Evolutionary conservation across 2,329 filamentous ascomycete species (phyloP), one percentile per base, ranked within the genome.

Genomic region (Talaromyces atroroseus): DNA sequence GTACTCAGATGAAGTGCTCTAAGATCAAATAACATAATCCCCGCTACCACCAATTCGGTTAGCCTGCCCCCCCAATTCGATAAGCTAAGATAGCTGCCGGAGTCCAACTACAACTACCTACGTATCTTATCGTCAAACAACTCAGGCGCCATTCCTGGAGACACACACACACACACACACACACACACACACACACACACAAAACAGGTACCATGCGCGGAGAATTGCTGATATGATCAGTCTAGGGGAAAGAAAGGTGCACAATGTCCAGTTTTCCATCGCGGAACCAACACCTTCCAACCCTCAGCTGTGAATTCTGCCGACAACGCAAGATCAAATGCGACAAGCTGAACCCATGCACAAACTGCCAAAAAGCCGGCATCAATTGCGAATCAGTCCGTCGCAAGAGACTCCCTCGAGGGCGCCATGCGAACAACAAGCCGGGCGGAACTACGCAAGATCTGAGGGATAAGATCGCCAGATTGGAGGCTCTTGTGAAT

Each of bases 261-360:
- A 21, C 38, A 42, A 42, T 21, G 38, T 18, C 10, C 32, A 29
- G 20, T 6, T 18, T 64, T n/a, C 46, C 2, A 12, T 52, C 16
- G 6, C 46, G 11, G 11, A 24, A 36, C 8, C n/a, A 34, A 8
- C 14, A 10, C 8, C 34, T 58, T 5, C 56, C 56, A 23, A 54
- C 23, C 14, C 60, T 62, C 32, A 63, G 59, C 47, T 62, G 59
- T 45, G 59, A 60, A 36, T 52, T 58, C 12, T 62, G 62, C 26
- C 59, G 56, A 36, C 51, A 59, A n/a, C 60, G 62, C 46, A 64
- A 64, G 42, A 56, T 56, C 18, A 50, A 50, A 56, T 56, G 53
- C 48, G 62, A 63, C 49, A 62, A 60, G 45, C 52, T 60, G 29
- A 56, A 57, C 34, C 62, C 61, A 5, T 64, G 60, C 48, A 62